Base-by-base conservation (phyloP, 352 stramenopile species). In the Phytopythium delawarense region DNA sequence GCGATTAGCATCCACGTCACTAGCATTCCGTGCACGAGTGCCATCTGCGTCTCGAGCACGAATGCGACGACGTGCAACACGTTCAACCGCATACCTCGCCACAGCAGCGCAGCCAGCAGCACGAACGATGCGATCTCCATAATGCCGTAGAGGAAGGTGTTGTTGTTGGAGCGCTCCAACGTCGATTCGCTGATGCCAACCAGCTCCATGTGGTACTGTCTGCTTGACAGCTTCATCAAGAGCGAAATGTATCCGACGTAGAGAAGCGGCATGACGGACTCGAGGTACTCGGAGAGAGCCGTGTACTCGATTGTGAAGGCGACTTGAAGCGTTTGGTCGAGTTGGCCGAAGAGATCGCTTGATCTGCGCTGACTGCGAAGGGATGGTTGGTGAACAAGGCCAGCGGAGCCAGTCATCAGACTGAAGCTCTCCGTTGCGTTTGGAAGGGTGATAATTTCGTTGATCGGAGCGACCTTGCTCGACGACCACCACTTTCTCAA, bases 251-350 rank as follows among this genome's bases (percentile, higher is more conserved):
- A 80, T 4, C 25, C 63, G 18, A 40, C 64, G 46, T 80, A 80
- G 34, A 78, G 51, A 4, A 78, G n/a, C 0, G 69, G 75, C 21
- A 83, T 69, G 46, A 80, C 50, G 20, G 64, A 70, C 39, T 83
- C 72, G 12, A 71, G 54, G 57, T 83, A 83, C 59, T 78, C 75
- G 5, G 69, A 40, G 3, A 83, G 35, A 7, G 70, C 57, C 16
- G 75, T 67, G 49, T 69, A 83, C 59, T 83, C 75, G 37, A 68
- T 69, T 2, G 71, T 72, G 54, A 76, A 80, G 7, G 76, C 13
- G 6, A 59, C 52, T 16, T 57, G 34, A 3, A 75, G 62, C 7
- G 61, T 15, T 16, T 23, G 15, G n/a, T 34, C 50, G 16, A 56
- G 7, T 4, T 30, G 50, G 23, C 42, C 28, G 7, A 18, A 15